Evolutionary conservation across 768 basidiomycete genomes (phyloP), one percentile per base, ranked within the genome.

Genomic region (Kwoniella dejecticola): DNA sequence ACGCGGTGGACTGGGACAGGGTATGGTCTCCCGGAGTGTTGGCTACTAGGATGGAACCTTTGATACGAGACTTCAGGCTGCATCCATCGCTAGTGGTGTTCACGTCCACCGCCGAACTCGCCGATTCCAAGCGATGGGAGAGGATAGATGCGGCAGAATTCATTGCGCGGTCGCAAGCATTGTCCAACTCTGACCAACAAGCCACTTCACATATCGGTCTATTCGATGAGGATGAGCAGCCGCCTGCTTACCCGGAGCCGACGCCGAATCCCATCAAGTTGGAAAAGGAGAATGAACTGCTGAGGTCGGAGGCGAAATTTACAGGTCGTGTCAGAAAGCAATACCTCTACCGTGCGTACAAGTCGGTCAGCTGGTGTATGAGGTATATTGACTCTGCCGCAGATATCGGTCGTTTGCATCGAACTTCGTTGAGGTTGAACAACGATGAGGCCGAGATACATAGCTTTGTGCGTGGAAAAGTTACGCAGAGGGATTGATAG

Each of bases 1-100:
- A 88, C 68, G 81, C 81, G n/a, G 82, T 86, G 44, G 82, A 81
- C 33, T 94, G 92, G 92, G 83, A 84, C 50, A 80, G 86, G 4
- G 85, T 83, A 6, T 79, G 93, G 31, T 86, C 89, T 62, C 83
- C 87, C 63, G 83, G 84, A 54, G 83, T 87, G 63, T 85, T 94
- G 57, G 83, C 88, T 50, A 84, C 85, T 58, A 84, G 86, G 77
- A 54, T 59, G 13, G 68, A 56, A 13, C 82, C 83, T 17, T 78
- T 93, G 41, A 80, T 92, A 33, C 86, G 87, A 13, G 83, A 84
- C 42, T 88, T 89, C 68, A 82, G 85, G 29, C 85, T 89, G 61
- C 90, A 92, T 77, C 87, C 89, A 2, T 80, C 85, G 11, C 80
- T 92, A 52, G 83, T 91, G 52, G 85, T 84, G 82, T 83, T 84